These are phyloP conservation scores for Thelephora terrestris DNA, from an alignment of 1,284 basidiomycete genomes.

Conservation along the genomic window DNA sequence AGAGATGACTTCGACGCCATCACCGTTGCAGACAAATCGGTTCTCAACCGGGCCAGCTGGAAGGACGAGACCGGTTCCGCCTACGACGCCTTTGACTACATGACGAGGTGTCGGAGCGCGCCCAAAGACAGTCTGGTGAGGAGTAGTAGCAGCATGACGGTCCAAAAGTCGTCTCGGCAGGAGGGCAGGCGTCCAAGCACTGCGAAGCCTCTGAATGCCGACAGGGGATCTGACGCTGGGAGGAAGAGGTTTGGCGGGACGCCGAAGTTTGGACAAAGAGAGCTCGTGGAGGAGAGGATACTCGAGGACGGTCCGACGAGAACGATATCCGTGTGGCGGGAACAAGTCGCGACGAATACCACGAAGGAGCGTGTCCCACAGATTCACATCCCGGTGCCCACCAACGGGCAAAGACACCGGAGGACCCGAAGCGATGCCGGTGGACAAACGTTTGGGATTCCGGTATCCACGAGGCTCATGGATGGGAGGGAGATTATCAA, in stretches of 20 bases:
- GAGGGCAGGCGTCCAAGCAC: too few species aligned
- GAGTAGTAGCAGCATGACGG: not conserved
- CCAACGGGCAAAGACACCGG: conserved; percentile 15
- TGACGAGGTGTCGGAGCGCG: not conserved
- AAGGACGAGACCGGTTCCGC: conserved; percentile 1
- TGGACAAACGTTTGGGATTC: conserved; percentile 5
- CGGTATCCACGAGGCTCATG: not conserved
- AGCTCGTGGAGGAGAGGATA: conserved; percentile 25
- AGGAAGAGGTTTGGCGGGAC: not conserved
- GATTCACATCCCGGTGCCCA: conserved; percentile 11
- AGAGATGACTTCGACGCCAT: not conserved
- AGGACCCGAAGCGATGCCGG: conserved; percentile 14
- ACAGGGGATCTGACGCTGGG: not conserved
- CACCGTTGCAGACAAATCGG: not conserved
- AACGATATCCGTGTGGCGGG: conserved; percentile 28
- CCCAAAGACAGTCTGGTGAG: not conserved
- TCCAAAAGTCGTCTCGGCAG: too few species aligned
- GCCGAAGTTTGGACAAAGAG: conserved; percentile 2
- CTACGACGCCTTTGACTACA: not conserved
- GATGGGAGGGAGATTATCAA: conserved; percentile 10
- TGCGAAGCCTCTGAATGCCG: not conserved
- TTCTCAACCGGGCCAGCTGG: not conserved
- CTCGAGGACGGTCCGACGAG: conserved; percentile 25
- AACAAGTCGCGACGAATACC: conserved; percentile 20
- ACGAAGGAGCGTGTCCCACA: conserved; percentile 8